These are phyloP conservation scores for Eragrostis nindensis DNA, from an alignment of 176 grass and related monocot genomes.

Conservation along the genomic window DNA sequence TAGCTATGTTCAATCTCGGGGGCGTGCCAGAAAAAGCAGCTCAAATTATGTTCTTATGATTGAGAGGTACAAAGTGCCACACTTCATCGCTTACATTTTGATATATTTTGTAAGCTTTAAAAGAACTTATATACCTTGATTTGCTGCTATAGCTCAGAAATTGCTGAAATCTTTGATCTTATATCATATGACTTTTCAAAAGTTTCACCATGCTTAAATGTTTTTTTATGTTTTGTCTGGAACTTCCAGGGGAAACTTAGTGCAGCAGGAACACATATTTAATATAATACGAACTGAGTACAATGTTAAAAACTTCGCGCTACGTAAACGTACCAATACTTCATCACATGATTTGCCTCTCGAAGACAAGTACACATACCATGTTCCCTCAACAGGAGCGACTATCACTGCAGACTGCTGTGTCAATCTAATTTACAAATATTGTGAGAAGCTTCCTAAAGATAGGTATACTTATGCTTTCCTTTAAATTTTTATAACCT, in stretches of 20 bases:
- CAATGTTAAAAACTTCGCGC: constrained; percentile 60
- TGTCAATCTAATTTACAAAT: constrained; percentile 66
- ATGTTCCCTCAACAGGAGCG: constrained; percentile 80
- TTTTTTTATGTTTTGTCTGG: constrained; percentile 25
- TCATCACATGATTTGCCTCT: constrained; percentile 36
- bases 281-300: constrained; percentile 75
- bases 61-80: constrained; percentile 61
- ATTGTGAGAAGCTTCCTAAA: constrained; percentile 90
- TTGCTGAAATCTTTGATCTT: neutral
- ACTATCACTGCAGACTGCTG: constrained; percentile 72
- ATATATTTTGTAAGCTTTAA: constrained; percentile 13
- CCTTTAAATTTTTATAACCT: constrained; percentile 1
- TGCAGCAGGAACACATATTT: constrained; percentile 74
- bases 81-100: constrained; percentile 31
- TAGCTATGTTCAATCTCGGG: constrained; percentile 90
- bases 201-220: neutral
- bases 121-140: neutral
- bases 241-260: constrained; percentile 68
- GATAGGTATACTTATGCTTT: constrained; percentile 57
- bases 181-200: neutral
- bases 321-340: constrained; percentile 50
- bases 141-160: constrained; percentile 1
- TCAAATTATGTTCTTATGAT: constrained; percentile 88
- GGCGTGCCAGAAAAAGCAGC: constrained; percentile 68
- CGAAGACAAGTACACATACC: constrained; percentile 60